These are phyloP conservation scores for Sarocladium brachiariae DNA, from an alignment of 2,329 filamentous ascomycete species.

Conservation along the genomic window DNA sequence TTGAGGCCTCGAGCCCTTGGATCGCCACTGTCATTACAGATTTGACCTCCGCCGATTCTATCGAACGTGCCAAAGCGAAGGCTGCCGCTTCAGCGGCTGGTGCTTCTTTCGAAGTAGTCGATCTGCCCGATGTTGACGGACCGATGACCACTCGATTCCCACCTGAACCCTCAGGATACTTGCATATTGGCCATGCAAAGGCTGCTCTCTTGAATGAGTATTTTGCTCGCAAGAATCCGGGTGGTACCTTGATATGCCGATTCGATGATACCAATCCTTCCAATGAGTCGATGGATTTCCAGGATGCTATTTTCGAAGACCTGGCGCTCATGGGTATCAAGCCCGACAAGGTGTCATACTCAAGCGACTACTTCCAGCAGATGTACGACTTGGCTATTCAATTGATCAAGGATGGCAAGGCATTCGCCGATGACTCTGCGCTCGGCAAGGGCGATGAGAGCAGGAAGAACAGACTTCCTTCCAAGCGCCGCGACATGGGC, in stretches of 20 bases:
- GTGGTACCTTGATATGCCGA: slow-evolving; percentile 82
- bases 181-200: slow-evolving; percentile 95
- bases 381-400: slow-evolving; percentile 79
- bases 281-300: slow-evolving; percentile 95
- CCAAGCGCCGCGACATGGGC: slow-evolving; percentile 68
- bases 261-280: slow-evolving; percentile 97
- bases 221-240: slow-evolving; percentile 89
- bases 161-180: slow-evolving; percentile 89
- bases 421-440: slow-evolving; percentile 91
- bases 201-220: slow-evolving; percentile 91
- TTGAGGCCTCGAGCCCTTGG: slow-evolving; percentile 51
- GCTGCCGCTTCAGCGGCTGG: slow-evolving; percentile 43
- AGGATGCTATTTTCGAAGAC: slow-evolving; percentile 90
- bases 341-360: slow-evolving; percentile 80
- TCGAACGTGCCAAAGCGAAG: slow-evolving; percentile 65
- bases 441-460: slow-evolving; percentile 83
- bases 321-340: slow-evolving; percentile 85
- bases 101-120: slow-evolving; percentile 68
- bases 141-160: slow-evolving; percentile 81
- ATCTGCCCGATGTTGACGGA: slow-evolving; percentile 78
- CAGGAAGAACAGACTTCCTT: slow-evolving; percentile 67
- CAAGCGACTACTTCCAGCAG: slow-evolving; percentile 91
- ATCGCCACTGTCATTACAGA: background rate
- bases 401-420: slow-evolving; percentile 79
- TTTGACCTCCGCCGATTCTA: slow-evolving; percentile 27